A percentile compares a stretch with the other conserved stretches of the same genome.
Conservation (phyloP, 2,329 filamentous ascomycete species). For the Aspergillus fumigatus region DNA sequence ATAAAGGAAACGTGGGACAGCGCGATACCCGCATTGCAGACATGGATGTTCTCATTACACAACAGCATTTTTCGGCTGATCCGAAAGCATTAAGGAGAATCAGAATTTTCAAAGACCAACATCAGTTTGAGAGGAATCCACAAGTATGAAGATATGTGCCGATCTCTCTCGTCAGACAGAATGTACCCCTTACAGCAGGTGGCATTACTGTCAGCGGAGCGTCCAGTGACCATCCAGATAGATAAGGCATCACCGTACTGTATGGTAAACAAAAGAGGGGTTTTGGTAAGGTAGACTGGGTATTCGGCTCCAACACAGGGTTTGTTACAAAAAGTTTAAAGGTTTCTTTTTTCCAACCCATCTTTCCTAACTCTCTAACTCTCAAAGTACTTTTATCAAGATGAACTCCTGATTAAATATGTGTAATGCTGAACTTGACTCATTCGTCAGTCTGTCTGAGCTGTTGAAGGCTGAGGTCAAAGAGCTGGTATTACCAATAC, state of each 20-base stretch:
- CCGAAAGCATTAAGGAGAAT: neutral
- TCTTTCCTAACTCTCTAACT: neutral
- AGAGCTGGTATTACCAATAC: neutral
- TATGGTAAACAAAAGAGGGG: conserved; percentile 6
- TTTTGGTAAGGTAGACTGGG: neutral
- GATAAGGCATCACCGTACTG: neutral
- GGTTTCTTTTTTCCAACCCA: neutral
- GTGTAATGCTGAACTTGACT: neutral
- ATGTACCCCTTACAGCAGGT: neutral
- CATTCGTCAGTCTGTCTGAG: neutral
- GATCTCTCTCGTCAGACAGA: neutral
- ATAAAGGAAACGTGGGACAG: conserved; percentile 17
- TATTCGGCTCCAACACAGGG: neutral
- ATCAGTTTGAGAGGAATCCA: neutral
- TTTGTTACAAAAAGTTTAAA: neutral
- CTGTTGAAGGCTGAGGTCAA: neutral
- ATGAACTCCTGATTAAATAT: neutral
- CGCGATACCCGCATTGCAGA: conserved; percentile 12
- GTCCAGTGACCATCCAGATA: neutral
- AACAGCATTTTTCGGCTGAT: neutral
- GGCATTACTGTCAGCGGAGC: neutral
- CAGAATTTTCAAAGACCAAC: neutral
- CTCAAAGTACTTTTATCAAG: neutral
- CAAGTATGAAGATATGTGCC: neutral
- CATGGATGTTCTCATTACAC: neutral